These are phyloP conservation scores for Nidularia sp. DNA, from an alignment of 768 basidiomycete species.

Conservation along the genomic window DNA sequence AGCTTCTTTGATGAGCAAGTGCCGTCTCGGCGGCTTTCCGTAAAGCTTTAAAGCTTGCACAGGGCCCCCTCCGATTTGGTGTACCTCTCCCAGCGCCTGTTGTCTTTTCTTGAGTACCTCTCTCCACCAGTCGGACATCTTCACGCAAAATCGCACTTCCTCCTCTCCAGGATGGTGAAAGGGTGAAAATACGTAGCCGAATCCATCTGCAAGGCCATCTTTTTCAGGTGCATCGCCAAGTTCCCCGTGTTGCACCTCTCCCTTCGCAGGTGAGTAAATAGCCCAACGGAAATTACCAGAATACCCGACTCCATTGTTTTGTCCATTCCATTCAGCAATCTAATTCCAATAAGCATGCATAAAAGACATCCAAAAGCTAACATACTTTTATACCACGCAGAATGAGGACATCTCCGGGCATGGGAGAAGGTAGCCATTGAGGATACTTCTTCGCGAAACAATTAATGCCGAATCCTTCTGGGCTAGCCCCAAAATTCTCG, in stretches of 20 bases:
- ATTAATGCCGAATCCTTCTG: constrained; percentile 30
- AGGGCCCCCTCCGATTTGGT: constrained; percentile 14
- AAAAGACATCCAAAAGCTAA: neutral
- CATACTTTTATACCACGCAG: constrained; percentile 47
- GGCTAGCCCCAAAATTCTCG: constrained; percentile 11
- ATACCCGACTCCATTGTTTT: constrained; percentile 38
- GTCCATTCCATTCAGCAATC: constrained; percentile 26
- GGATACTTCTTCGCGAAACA: constrained; percentile 46
- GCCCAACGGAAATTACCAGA: constrained; percentile 49
- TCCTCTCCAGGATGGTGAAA: constrained; percentile 35
- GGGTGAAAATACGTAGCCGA: constrained; percentile 36
- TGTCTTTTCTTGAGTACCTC: constrained; percentile 18
- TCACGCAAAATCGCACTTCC: constrained; percentile 38
- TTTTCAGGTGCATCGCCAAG: constrained; percentile 30
- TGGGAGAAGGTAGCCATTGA: constrained; percentile 48
- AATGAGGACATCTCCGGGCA: constrained; percentile 47
- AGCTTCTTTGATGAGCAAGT: constrained; percentile 48
- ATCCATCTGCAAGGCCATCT: constrained; percentile 27
- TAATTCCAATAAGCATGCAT: constrained; percentile 9
- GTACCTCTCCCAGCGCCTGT: constrained; percentile 4
- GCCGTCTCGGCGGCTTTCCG: constrained; percentile 21
- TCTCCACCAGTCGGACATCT: constrained; percentile 51
- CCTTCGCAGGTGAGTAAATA: constrained; percentile 37
- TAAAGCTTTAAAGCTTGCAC: constrained; percentile 6
- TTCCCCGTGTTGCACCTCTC: constrained; percentile 32